Evolutionary conservation across 176 grass and related monocot genomes (phyloP).

Genomic region (Avena atlantica): DNA sequence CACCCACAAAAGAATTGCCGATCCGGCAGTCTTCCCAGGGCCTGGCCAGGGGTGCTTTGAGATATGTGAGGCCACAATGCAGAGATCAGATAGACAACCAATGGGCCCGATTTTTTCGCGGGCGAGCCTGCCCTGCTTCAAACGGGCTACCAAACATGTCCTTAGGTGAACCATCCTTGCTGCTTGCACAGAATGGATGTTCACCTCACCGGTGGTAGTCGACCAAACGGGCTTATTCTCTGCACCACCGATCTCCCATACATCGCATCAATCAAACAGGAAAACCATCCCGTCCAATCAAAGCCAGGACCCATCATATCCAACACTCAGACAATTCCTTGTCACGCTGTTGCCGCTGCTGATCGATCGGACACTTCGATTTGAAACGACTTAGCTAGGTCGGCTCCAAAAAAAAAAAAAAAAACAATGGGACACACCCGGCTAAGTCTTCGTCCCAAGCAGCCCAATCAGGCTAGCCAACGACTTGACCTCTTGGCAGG

Average conservation of each 20-base stretch:
- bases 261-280: constrained; percentile 47
- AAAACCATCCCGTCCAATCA: constrained; percentile 47
- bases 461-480: neutral
- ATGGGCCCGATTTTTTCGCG: no score
- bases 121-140: no score
- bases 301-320: constrained; percentile 43
- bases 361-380: constrained; percentile 27
- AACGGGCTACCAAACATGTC: no score
- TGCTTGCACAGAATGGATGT: neutral
- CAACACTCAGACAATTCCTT: constrained; percentile 54
- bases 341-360: constrained; percentile 35
- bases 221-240: constrained; percentile 36
- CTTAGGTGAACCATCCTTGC: no score
- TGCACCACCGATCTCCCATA: constrained; percentile 29
- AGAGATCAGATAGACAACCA: no score
- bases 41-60: no score
- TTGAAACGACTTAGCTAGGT: constrained; percentile 42
- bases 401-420: neutral
- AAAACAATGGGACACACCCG: neutral
- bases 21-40: no score
- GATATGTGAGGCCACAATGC: no score
- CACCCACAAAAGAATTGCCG: no score
- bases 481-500: neutral
- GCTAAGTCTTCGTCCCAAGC: neutral
- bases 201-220: neutral